phyloP scores from a whole-genome alignment of 768 basidiomycete species.

The Xerocomellus intermedius region DNA sequence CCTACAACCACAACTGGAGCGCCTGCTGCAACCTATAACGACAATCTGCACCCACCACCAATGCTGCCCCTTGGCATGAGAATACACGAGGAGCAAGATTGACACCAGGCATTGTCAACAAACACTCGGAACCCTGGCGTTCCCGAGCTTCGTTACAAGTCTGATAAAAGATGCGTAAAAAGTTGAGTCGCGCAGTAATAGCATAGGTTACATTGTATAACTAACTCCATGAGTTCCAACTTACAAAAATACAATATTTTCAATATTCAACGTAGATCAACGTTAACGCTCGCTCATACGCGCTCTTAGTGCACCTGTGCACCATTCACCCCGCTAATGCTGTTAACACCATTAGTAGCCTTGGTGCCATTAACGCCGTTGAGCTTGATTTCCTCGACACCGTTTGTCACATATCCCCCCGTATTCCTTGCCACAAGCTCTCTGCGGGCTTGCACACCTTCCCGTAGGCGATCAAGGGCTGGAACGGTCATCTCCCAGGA shows the following conservation, averaged over 20 bases:
- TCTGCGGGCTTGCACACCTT: conserved; percentile 80
- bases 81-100: not conserved
- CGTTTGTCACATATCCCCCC: conserved; percentile 6
- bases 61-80: not conserved
- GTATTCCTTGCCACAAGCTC: conserved; percentile 40
- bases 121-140: not conserved
- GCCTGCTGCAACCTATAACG: not conserved
- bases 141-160: not conserved
- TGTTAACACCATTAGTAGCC: conserved; percentile 20
- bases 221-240: not conserved
- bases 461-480: conserved; percentile 78
- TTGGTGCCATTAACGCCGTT: conserved; percentile 10
- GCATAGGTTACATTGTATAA: not conserved
- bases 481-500: conserved; percentile 88
- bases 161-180: not conserved
- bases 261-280: not conserved
- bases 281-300: not conserved
- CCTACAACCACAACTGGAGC: conserved; percentile 3
- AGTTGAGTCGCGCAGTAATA: too few relatives aligned
- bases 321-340: conserved; percentile 19
- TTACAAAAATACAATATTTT: not conserved
- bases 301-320: not conserved
- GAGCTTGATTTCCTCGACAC: conserved; percentile 15
- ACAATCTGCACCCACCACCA: conserved; percentile 8
- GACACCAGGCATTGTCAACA: not conserved